Percentiles rank a stretch among this genome's conserved stretches.
Conservation (phyloP, 306 rosid species). For the Crataegus laevigata region DNA sequence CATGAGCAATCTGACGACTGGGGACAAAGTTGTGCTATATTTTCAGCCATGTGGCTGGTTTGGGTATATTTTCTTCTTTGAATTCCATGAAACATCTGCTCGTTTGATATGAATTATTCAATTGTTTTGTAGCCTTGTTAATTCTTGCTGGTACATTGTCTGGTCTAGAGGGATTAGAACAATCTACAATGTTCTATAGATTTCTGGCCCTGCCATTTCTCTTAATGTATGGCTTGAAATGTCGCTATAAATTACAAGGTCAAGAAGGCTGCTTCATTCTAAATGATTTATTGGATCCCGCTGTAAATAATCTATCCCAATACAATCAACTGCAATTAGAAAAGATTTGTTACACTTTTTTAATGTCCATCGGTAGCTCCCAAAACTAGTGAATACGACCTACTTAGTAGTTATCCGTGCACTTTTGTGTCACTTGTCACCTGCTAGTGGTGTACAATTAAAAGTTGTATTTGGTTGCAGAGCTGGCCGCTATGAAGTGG, state of each 20-base stretch:
- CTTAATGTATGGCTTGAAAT: not conserved
- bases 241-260: not conserved
- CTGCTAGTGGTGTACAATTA: not conserved
- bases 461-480: constrained; percentile 29
- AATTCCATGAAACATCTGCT: constrained; percentile 5
- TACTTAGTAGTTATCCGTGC: not conserved
- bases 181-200: not conserved
- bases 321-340: not conserved
- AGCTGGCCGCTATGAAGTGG: constrained; percentile 93
- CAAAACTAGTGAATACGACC: not conserved
- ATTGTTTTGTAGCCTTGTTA: not conserved
- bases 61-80: constrained; percentile 43
- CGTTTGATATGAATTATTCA: not conserved
- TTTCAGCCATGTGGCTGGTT: constrained; percentile 98
- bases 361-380: not conserved
- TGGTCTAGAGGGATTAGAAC: not conserved
- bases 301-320: not conserved
- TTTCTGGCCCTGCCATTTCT: not conserved
- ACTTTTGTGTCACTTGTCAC: not conserved
- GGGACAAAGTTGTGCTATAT: constrained; percentile 78
- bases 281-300: not conserved
- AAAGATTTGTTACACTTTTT: not conserved
- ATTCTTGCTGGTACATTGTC: not conserved
- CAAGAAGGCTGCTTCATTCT: not conserved
- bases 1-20: constrained; percentile 74